Base-by-base conservation (phyloP, 1,284 basidiomycete species). In the Moesziomyces sp. region DNA sequence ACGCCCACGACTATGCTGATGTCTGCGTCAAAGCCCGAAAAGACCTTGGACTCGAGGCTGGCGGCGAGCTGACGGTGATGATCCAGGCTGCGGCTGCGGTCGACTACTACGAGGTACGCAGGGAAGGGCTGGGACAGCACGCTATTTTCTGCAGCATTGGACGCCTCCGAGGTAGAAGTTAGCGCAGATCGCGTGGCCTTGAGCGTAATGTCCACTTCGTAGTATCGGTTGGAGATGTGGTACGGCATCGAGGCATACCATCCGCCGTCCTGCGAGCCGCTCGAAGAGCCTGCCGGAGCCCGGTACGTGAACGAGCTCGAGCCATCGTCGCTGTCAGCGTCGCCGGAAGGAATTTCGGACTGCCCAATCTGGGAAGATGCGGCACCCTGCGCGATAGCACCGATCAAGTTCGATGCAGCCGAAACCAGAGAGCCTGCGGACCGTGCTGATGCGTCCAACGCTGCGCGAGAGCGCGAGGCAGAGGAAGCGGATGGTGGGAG, bases 181-280 rank as follows among this genome's bases (percentile, higher is more conserved):
- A 57, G 55, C 7, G 51, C 68, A 4, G n/a, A 35, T 35, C 54
- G 65, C 14, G 62, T 61, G 0, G 71, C 65, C 40, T 58, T 70
- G 46, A 79, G 63, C 3, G 62, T 58, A 18, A 80, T 72, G 19
- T 78, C 74, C 19, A 55, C 78, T 1, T 74, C 65, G 33, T 80
- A 80, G 71, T 80, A 80, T 3, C 76, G 68, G 47, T 80, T 80
- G 0, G 71, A 72, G 45, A 80, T 80, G 52, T 64, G 70, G 52
- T 75, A 80, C 0, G 76, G 58, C 3, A 54, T 50, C 28, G 56
- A 53, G n/a, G 48, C 40, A 33, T 59, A 59, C 62, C 61, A 66
- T 5, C 46, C 43, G 13, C 23, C 40, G 16, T 58, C 55, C 5
- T 43, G 23, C 35, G 35, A 5, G 14, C 24, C 11, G 5, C n/a